Conservation (phyloP, 2,329 filamentous ascomycete species). For the Cyphellophora europaea region DNA sequence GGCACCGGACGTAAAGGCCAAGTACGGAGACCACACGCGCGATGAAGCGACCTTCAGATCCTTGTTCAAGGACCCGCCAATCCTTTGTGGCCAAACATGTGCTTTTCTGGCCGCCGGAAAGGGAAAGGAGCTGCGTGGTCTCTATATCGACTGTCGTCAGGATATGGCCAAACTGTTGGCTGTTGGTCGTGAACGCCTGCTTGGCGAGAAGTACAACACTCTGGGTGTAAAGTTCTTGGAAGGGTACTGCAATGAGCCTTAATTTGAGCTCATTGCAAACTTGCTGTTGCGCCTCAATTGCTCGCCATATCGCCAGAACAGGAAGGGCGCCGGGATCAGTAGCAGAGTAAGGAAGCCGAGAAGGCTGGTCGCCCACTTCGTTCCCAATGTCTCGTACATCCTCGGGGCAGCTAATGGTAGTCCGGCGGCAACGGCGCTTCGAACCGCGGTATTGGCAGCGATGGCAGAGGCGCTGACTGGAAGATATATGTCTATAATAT, state of each 20-base stretch:
- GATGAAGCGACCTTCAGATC: slow-evolving; percentile 5
- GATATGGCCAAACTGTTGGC: slow-evolving; percentile 7
- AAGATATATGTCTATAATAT: slow-evolving; percentile 18
- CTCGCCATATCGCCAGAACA: slow-evolving; percentile 27
- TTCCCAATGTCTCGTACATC: slow-evolving; percentile 27
- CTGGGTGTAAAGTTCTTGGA: slow-evolving; percentile 10
- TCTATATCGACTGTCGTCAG: slow-evolving; percentile 12
- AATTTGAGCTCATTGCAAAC: neutral
- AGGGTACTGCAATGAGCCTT: slow-evolving; percentile 13
- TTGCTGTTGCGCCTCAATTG: neutral
- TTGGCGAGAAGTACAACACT: slow-evolving; percentile 5
- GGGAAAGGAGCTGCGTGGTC: slow-evolving; percentile 10
- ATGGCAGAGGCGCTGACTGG: slow-evolving; percentile 14
- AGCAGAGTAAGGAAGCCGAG: slow-evolving; percentile 28
- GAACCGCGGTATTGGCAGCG: slow-evolving; percentile 13
- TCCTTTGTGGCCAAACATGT: slow-evolving; percentile 10
- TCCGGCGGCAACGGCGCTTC: slow-evolving; percentile 12
- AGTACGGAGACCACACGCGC: slow-evolving; percentile 4
- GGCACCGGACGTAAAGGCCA: slow-evolving; percentile 4
- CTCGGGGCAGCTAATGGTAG: slow-evolving; percentile 21
- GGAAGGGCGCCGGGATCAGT: slow-evolving; percentile 28
- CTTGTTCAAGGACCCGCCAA: slow-evolving; percentile 11
- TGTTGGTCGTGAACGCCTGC: slow-evolving; percentile 7
- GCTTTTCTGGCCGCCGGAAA: slow-evolving; percentile 9
- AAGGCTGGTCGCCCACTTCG: slow-evolving; percentile 29